These are phyloP conservation scores for Lentinula novae-zelandiae DNA, from an alignment of 1,284 basidiomycete genomes.

Conservation along the genomic window DNA sequence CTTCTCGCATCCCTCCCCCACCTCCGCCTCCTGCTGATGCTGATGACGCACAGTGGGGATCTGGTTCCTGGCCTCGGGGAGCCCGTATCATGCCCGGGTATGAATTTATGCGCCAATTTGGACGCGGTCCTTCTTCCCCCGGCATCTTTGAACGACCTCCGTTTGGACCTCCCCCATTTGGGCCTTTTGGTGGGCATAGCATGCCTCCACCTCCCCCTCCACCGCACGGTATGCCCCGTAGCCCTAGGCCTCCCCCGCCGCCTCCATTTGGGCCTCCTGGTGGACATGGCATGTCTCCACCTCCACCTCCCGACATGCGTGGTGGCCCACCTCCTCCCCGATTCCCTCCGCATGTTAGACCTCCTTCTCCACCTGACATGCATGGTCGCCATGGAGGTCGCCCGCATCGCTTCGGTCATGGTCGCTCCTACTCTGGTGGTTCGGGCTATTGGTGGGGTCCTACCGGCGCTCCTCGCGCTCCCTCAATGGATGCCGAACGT, in stretches of 20 bases:
- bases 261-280: slow-evolving; percentile 21
- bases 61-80: slow-evolving; percentile 5
- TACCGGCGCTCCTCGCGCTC: not conserved
- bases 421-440: not conserved
- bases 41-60: not conserved
- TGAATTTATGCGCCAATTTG: not conserved
- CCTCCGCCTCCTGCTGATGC: not conserved
- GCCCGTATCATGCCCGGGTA: not conserved
- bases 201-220: slow-evolving; percentile 16
- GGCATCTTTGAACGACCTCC: slow-evolving; percentile 2
- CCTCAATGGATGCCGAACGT: not conserved
- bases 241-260: slow-evolving; percentile 9
- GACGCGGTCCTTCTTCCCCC: not conserved
- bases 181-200: no score
- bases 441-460: not conserved
- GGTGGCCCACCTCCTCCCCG: slow-evolving; percentile 14
- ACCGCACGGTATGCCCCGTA: not conserved
- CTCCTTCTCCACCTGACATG: not conserved
- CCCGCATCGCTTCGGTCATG: not conserved
- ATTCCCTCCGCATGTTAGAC: slow-evolving; percentile 17
- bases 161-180: not conserved
- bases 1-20: slow-evolving; percentile 13
- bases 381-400: slow-evolving; percentile 1
- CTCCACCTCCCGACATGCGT: slow-evolving; percentile 16
- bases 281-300: slow-evolving; percentile 21